Evolutionary conservation across 768 basidiomycete species (phyloP).

Genomic region (Coprinopsis strossmayeri): DNA sequence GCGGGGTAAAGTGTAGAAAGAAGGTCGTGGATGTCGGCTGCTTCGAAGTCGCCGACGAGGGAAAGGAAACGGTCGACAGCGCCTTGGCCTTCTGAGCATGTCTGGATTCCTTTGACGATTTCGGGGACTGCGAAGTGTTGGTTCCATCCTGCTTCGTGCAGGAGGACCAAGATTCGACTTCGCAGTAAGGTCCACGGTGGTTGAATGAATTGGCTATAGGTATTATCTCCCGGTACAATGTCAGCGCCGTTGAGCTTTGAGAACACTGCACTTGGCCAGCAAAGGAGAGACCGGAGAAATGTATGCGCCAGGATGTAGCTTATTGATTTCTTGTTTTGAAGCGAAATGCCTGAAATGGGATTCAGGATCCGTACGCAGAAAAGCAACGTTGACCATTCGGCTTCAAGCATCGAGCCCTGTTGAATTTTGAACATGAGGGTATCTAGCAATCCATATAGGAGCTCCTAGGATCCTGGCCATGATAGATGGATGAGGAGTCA

Average conservation of each 20-base stretch:
- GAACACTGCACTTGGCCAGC: not conserved
- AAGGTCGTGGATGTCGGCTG: not conserved
- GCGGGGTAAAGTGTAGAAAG: not conserved
- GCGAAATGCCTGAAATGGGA: not conserved
- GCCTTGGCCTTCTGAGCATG: not conserved
- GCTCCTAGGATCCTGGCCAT: not conserved
- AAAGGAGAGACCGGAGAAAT: not conserved
- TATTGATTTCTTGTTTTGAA: not conserved
- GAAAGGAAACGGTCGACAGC: not conserved
- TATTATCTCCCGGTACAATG: not conserved
- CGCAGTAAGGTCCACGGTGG: not conserved
- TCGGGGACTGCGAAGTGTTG: not conserved
- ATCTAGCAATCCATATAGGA: not conserved
- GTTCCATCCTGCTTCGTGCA: not conserved
- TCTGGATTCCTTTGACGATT: not conserved
- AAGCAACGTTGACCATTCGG: not conserved
- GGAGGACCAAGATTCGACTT: not conserved
- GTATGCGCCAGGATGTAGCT: not conserved
- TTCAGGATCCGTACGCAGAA: not conserved
- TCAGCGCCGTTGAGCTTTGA: not conserved
- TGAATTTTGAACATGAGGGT: not conserved
- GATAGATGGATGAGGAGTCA: not conserved
- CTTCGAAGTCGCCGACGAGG: not conserved
- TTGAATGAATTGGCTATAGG: no score
- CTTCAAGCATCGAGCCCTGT: not conserved